These are phyloP conservation scores for Hippophae rhamnoides DNA, from an alignment of 306 rosid species.

Conservation along the genomic window DNA sequence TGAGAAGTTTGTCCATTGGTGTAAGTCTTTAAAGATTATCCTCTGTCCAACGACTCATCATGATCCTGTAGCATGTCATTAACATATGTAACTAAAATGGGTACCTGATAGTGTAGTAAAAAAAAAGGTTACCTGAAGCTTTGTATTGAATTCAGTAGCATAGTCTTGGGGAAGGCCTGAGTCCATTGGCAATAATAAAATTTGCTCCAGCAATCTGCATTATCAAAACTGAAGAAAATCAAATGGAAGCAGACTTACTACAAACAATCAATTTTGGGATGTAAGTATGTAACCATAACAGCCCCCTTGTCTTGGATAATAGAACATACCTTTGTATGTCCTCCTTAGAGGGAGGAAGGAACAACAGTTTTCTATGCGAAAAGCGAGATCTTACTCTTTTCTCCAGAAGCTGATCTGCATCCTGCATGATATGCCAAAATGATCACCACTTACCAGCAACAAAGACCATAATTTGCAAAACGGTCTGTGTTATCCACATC, in stretches of 20 bases:
- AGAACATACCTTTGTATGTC: constrained; percentile 46
- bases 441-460: constrained; percentile 12
- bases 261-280: constrained; percentile 7
- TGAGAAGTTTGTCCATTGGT: background rate
- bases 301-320: constrained; percentile 11
- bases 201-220: constrained; percentile 62
- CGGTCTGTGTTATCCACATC: background rate
- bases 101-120: too few relatives aligned
- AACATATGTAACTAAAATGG: too few relatives aligned
- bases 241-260: constrained; percentile 6
- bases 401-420: constrained; percentile 88
- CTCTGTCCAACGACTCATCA: too few relatives aligned
- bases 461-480: constrained; percentile 7
- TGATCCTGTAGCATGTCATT: too few relatives aligned
- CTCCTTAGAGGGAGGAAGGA: constrained; percentile 66
- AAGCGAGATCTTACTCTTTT: constrained; percentile 95
- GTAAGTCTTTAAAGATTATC: background rate
- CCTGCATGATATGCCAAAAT: constrained; percentile 40
- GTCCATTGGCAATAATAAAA: constrained; percentile 59
- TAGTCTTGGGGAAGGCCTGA: constrained; percentile 60
- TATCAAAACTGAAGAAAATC: constrained; percentile 17
- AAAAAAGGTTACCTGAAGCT: constrained; percentile 64
- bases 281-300: background rate
- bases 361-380: constrained; percentile 80
- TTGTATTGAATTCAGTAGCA: constrained; percentile 50